phyloP scores from a whole-genome alignment of 78 protist genomes.

The Chrysochromulina tobinii region DNA sequence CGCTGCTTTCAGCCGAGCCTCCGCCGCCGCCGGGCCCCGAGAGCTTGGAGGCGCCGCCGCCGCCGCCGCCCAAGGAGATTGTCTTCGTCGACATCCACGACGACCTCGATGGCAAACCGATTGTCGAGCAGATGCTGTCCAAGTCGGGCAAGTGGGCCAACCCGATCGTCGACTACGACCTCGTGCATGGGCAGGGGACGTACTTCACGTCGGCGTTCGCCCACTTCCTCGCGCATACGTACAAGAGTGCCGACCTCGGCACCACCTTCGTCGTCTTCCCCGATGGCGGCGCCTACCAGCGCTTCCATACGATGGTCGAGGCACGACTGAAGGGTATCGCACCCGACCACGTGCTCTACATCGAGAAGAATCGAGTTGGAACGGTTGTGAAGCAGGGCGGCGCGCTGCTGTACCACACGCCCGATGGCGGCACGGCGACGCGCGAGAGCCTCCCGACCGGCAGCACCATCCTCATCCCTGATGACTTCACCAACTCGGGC shows the following conservation, averaged over 20 bases:
- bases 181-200: not conserved
- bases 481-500: not conserved
- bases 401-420: not conserved
- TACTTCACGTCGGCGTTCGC: not conserved
- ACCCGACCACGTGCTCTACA: not conserved
- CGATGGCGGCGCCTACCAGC: not conserved
- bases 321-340: not conserved
- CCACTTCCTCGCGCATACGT: not conserved
- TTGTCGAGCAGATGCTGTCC: not conserved
- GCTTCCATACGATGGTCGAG: not conserved
- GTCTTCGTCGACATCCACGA: slow-evolving; percentile 9
- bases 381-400: not conserved
- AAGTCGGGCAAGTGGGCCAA: not conserved
- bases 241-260: not conserved
- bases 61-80: not conserved
- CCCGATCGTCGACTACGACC: not conserved
- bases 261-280: not conserved
- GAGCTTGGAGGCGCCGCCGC: not conserved
- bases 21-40: not conserved
- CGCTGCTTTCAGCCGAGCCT: not conserved
- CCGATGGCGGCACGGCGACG: too few relatives aligned
- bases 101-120: not conserved
- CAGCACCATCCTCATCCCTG: not conserved
- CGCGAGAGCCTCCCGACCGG: not conserved
- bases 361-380: not conserved